phyloP scores from a whole-genome alignment of 768 basidiomycete species.

The Tricholoma terreum region DNA sequence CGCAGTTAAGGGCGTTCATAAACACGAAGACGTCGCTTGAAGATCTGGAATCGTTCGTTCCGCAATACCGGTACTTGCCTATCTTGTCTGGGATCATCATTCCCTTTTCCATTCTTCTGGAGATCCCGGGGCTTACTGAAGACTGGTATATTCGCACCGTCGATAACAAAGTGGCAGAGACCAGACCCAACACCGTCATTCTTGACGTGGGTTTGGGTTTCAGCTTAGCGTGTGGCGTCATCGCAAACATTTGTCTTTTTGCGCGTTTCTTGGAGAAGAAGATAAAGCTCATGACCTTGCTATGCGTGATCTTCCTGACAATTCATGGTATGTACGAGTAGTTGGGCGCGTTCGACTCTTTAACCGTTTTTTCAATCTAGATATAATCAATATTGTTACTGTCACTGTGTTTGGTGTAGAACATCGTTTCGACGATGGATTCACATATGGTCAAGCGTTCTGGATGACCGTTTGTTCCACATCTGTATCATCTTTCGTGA shows the following conservation, averaged over 20 bases:
- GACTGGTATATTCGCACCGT: constrained; percentile 68
- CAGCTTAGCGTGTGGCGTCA: constrained; percentile 63
- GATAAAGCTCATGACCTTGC: constrained; percentile 58
- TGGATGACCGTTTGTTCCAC: constrained; percentile 83
- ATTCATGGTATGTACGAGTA: constrained; percentile 56
- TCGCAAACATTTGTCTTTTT: constrained; percentile 68
- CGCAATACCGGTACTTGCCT: constrained; percentile 61
- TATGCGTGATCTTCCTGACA: constrained; percentile 62
- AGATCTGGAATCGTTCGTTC: constrained; percentile 35
- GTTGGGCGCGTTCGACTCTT: not conserved
- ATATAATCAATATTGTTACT: constrained; percentile 62
- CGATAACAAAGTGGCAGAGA: constrained; percentile 42
- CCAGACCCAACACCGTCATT: constrained; percentile 49
- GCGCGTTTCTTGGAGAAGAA: constrained; percentile 69
- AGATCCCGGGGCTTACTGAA: constrained; percentile 77
- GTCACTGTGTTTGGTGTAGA: constrained; percentile 61
- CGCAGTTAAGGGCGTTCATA: constrained; percentile 14
- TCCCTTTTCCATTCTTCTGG: constrained; percentile 77
- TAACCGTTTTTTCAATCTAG: constrained; percentile 32
- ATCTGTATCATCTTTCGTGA: constrained; percentile 59
- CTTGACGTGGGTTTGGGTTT: constrained; percentile 60
- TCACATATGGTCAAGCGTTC: constrained; percentile 66
- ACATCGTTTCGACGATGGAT: constrained; percentile 60
- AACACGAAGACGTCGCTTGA: constrained; percentile 20
- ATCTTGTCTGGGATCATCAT: constrained; percentile 67